Evolutionary conservation across 1,284 basidiomycete species (phyloP), one percentile per base, ranked within the genome.

Genomic region (Irpex sp.): DNA sequence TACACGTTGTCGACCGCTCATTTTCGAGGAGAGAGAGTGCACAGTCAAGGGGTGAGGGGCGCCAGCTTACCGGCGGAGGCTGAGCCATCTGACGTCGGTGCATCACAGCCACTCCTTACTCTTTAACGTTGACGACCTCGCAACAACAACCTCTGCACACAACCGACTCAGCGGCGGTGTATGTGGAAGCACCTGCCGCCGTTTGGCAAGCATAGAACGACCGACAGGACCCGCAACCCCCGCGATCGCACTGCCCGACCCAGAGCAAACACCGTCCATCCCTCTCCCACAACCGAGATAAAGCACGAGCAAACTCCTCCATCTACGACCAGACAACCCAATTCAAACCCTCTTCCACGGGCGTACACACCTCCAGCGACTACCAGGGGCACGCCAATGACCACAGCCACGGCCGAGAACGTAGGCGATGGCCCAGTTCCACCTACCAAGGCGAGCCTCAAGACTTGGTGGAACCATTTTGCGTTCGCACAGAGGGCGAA

Each of bases 401-500:
- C 68, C 55, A 63, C 68, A 49, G 65, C 68, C 37, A 66, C 69
- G 49, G 56, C 59, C 49, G 60, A 63, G 31, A 62, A 64, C 31
- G 62, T 63, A 17, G 65, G 63, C 11, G 44, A 64, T 26, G 21
- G 40, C 17, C 63, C 60, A n/a, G 55, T 64, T 15, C 77, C 82
- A 38, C 82, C 85, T 7, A 82, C 82, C 36, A 88, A 83, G 70
- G 85, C 85, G 17, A 86, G 81, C 62, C 82, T 93, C 62, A 91
- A 89, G 79, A 84, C 89, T 5, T 95, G 93, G 93, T 94, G 92
- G 91, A 85, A 86, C 63, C 83, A 86, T 66, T 92, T 94, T 71
- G 86, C 84, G 52, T 83, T 83, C 66, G 79, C 80, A 4, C 86
- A 88, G 75, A 81, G 81, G 67, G 68, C 78, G 17, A 89, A 85